Conservation (phyloP, 345 rosid species). For the Diplotaxis tenuifolia region DNA sequence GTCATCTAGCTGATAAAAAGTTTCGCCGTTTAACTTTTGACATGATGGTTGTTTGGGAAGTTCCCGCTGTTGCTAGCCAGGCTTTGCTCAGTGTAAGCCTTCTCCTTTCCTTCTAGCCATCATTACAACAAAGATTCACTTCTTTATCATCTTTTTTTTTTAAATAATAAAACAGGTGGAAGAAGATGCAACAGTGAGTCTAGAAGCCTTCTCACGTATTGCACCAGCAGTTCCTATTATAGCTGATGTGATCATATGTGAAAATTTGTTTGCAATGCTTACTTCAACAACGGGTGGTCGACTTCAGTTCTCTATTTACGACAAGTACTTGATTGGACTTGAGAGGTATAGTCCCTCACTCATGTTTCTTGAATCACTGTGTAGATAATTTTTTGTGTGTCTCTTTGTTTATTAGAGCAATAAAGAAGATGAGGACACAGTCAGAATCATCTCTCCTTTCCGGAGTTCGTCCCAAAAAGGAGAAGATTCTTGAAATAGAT, state of each 20-base stretch:
- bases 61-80: slow-evolving; percentile 68
- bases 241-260: slow-evolving; percentile 75
- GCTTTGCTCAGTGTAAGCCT: slow-evolving; percentile 53
- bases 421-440: slow-evolving; percentile 77
- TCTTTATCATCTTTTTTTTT: slow-evolving; percentile 11
- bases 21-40: slow-evolving; percentile 80
- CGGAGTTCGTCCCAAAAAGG: slow-evolving; percentile 61
- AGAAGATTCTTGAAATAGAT: slow-evolving; percentile 85
- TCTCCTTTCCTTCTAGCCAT: slow-evolving; percentile 3
- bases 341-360: slow-evolving; percentile 56
- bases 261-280: slow-evolving; percentile 82
- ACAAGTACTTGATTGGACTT: slow-evolving; percentile 73
- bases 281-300: slow-evolving; percentile 60
- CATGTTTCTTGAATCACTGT: neutral
- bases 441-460: slow-evolving; percentile 86
- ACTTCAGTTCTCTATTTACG: slow-evolving; percentile 73
- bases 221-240: slow-evolving; percentile 89
- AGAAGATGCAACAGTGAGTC: slow-evolving; percentile 73
- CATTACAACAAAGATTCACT: neutral
- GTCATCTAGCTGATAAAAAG: slow-evolving; percentile 79
- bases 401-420: slow-evolving; percentile 53
- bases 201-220: slow-evolving; percentile 84
- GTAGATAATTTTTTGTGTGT: neutral
- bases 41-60: slow-evolving; percentile 98
- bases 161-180: slow-evolving; percentile 60